These are phyloP conservation scores for Penicillium paneum DNA, from an alignment of 2,329 filamentous ascomycete species.

Conservation along the genomic window DNA sequence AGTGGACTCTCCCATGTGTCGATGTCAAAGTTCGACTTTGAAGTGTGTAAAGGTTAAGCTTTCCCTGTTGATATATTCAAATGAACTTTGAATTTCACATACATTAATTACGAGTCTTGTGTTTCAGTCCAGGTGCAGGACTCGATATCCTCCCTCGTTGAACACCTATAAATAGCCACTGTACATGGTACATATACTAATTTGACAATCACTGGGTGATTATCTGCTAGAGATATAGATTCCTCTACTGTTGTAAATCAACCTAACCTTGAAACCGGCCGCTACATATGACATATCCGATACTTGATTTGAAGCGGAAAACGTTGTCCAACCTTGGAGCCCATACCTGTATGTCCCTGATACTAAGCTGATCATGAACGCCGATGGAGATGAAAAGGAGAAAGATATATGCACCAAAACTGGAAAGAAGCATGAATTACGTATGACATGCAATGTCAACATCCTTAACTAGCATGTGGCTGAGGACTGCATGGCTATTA, in stretches of 20 bases:
- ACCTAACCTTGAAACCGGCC: neutral
- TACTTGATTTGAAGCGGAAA: neutral
- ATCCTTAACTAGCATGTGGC: neutral
- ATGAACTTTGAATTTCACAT: neutral
- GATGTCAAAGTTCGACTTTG: slow-evolving; percentile 79
- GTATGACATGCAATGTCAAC: neutral
- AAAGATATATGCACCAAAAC: no score
- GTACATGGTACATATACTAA: slow-evolving; percentile 6
- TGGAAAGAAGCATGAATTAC: neutral
- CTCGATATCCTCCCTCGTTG: neutral
- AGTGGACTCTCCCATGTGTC: slow-evolving; percentile 89
- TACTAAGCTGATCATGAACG: neutral
- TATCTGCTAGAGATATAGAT: neutral
- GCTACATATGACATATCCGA: neutral
- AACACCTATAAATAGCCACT: neutral
- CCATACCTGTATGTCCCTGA: no score
- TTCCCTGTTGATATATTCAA: neutral
- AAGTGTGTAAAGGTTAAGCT: slow-evolving; percentile 15
- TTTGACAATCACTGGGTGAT: neutral
- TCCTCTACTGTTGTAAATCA: neutral
- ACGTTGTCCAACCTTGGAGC: neutral
- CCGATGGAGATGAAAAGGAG: neutral
- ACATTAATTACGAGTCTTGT: neutral
- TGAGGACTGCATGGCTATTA: neutral
- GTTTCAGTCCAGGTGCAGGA: neutral